Base-by-base conservation (phyloP, 2,329 filamentous ascomycete genomes). In the Alternaria brassicicola region DNA sequence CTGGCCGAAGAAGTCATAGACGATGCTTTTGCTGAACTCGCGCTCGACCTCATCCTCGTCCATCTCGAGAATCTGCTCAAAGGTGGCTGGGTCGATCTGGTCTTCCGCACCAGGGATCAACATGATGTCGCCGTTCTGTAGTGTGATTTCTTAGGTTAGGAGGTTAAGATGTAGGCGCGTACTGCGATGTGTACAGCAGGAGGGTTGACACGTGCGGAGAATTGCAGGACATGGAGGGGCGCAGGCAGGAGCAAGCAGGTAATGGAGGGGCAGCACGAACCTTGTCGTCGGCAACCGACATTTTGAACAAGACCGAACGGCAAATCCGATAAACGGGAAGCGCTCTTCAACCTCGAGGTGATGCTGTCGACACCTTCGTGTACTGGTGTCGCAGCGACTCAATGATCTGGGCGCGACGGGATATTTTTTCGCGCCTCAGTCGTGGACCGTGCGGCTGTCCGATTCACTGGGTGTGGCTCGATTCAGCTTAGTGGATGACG, bases 31-130 rank as follows among this genome's bases (percentile, higher is more conserved):
- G 80, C 91, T 96, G 83, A 98, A 98, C 47, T 97, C 92, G 69
- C 88, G 85, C 64, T 94, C 90, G 10, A 88, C 86, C 66, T 91
- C 89, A 64, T 91, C 90, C 64, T 98, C 95, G 77, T 99, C 95
- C 94, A 99, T 97, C 79, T 98, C 95, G 63, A 98, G 86, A 76
- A 99, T 98, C 82, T 98, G 95, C 70, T 89, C 88, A 72, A 99
- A 99, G 55, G 93, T 96, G 54, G 79, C 76, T 61, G 83, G 80
- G 77, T 98, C 94, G 78, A 99, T 88, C 74, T 84, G 84, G 65
- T 95, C 90, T 59, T 87, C 88, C 65, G 92, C 86, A 59, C 91
- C 86, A 59, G 83, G 82, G 70, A 87, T 74, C 31, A 64, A 66
- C 75, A 77, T 77, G 66, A 76, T 76, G 71, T 69, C 73, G 60